These are phyloP conservation scores for Rhinocladiella similis DNA, from an alignment of 2,329 filamentous ascomycete genomes.

Conservation along the genomic window DNA sequence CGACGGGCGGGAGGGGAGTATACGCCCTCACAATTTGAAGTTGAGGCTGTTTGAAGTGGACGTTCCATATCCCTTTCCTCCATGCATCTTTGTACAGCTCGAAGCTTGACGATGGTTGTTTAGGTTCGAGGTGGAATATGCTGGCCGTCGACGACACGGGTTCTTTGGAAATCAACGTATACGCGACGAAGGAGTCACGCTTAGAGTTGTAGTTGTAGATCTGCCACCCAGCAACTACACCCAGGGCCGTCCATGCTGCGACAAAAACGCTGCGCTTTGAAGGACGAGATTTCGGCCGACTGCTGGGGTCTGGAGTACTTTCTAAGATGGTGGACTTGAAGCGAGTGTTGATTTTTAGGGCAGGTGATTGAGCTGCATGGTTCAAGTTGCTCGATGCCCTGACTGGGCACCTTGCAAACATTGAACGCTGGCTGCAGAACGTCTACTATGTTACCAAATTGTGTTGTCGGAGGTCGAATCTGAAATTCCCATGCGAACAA, in stretches of 20 bases:
- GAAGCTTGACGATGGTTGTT: conserved; percentile 30
- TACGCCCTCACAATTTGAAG: conserved; percentile 90
- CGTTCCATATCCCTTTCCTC: conserved; percentile 73
- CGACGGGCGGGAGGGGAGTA: conserved; percentile 72
- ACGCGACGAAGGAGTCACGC: conserved; percentile 38
- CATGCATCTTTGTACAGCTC: conserved; percentile 51
- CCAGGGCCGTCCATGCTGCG: conserved; percentile 2
- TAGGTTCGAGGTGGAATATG: conserved; percentile 44
- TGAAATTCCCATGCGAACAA: too few species aligned
- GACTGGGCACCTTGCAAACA: conserved; percentile 18
- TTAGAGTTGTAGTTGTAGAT: neutral
- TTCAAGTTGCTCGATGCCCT: conserved; percentile 10
- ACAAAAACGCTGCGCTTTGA: conserved; percentile 5
- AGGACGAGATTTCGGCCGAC: neutral
- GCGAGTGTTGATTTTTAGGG: neutral
- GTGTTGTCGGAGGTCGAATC: too few species aligned
- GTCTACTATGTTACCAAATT: too few species aligned
- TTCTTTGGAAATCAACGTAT: conserved; percentile 43
- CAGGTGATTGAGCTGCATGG: neutral
- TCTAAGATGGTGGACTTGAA: conserved; percentile 7
- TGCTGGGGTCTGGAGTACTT: conserved; percentile 1
- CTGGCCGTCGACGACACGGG: conserved; percentile 48
- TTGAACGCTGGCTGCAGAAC: conserved; percentile 5
- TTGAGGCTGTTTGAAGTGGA: conserved; percentile 92
- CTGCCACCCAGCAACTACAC: conserved; percentile 5